A percentile compares a stretch with the other conserved stretches of the same genome.
Conservation (phyloP, 2,329 filamentous ascomycete genomes). For the Ceratocystis cacaofunesta region DNA sequence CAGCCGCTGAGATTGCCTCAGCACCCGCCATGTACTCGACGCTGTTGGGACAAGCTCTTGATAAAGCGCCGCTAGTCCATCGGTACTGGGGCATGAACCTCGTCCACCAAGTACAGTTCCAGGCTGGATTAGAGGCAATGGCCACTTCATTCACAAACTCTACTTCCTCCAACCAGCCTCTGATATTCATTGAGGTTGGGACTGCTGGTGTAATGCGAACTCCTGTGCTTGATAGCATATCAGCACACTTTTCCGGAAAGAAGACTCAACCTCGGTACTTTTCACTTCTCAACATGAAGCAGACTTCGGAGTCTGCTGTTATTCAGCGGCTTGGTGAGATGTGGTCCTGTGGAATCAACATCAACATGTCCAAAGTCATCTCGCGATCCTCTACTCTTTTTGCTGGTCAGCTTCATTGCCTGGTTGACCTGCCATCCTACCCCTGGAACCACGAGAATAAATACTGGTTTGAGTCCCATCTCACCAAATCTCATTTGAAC, state of each 20-base stretch:
- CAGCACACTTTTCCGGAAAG: slow-evolving; percentile 16
- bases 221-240: slow-evolving; percentile 26
- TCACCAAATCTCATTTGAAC: slow-evolving; percentile 31
- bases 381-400: not conserved
- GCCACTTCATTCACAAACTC: slow-evolving; percentile 19
- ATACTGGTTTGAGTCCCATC: slow-evolving; percentile 40
- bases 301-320: slow-evolving; percentile 20
- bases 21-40: slow-evolving; percentile 29
- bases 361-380: slow-evolving; percentile 24
- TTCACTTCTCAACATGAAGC: slow-evolving; percentile 10
- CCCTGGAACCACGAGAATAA: slow-evolving; percentile 38
- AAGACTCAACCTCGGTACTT: slow-evolving; percentile 8
- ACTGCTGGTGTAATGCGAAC: slow-evolving; percentile 27
- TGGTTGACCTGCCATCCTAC: slow-evolving; percentile 36
- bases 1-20: not conserved
- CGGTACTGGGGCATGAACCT: slow-evolving; percentile 35
- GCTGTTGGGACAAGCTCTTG: slow-evolving; percentile 22
- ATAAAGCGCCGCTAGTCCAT: slow-evolving; percentile 20
- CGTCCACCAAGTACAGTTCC: slow-evolving; percentile 31
- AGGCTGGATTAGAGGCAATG: slow-evolving; percentile 27
- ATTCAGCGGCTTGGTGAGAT: slow-evolving; percentile 25
- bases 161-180: slow-evolving; percentile 19
- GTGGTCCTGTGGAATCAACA: slow-evolving; percentile 25
- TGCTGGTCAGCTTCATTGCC: slow-evolving; percentile 19
- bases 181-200: slow-evolving; percentile 30